Evolutionary conservation across 768 basidiomycete genomes (phyloP).

Genomic region (Scleroderma bovista): DNA sequence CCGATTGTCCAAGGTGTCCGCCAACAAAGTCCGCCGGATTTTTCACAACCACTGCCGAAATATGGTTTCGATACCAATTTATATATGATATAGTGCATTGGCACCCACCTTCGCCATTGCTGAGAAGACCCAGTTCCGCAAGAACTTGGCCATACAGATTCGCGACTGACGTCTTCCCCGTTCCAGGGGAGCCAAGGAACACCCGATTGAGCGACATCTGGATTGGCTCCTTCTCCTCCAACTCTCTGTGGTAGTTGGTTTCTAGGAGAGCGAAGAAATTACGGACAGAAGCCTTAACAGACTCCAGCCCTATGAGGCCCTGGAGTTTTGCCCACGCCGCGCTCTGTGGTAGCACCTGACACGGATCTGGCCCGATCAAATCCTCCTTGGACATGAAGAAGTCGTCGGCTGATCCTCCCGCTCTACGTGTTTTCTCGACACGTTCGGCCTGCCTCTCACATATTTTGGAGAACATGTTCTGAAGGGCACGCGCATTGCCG

Average conservation of each 20-base stretch:
- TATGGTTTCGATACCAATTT: conserved; percentile 26
- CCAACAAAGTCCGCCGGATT: conserved; percentile 72
- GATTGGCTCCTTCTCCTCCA: conserved; percentile 48
- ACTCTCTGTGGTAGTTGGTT: conserved; percentile 56
- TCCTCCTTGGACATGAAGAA: conserved; percentile 49
- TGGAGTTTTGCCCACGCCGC: conserved; percentile 49
- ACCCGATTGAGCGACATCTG: conserved; percentile 56
- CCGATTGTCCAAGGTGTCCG: conserved; percentile 50
- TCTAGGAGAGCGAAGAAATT: conserved; percentile 42
- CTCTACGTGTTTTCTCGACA: conserved; percentile 35
- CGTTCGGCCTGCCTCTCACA: conserved; percentile 50
- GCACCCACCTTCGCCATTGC: conserved; percentile 60
- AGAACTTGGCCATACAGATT: conserved; percentile 62
- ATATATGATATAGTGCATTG: background rate
- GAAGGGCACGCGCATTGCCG: conserved; percentile 61
- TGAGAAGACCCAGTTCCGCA: conserved; percentile 56
- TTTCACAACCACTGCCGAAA: conserved; percentile 49
- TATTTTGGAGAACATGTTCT: conserved; percentile 44
- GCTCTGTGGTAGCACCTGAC: conserved; percentile 40
- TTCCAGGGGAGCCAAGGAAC: conserved; percentile 64
- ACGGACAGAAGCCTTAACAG: conserved; percentile 51
- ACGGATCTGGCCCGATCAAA: conserved; percentile 61
- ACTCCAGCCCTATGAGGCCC: conserved; percentile 45
- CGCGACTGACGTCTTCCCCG: conserved; percentile 68
- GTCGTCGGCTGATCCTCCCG: conserved; percentile 40